Conservation (phyloP, 495 filamentous ascomycete species). For the Eremomyces bilateralis region DNA sequence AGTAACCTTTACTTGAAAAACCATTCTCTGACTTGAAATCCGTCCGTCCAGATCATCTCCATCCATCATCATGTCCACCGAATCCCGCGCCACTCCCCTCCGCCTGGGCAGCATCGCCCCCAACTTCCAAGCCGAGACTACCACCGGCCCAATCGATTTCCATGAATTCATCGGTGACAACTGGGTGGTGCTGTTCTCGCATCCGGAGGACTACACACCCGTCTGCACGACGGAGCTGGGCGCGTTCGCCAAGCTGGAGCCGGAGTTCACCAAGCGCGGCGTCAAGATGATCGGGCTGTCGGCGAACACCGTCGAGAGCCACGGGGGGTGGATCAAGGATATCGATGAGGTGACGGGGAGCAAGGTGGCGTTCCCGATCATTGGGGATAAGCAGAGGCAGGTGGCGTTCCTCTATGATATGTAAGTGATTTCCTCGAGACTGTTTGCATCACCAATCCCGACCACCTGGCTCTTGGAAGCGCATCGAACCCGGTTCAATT, state of each 20-base stretch:
- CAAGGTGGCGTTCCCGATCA: slow-evolving; percentile 80
- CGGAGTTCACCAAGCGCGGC: slow-evolving; percentile 82
- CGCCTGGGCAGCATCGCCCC: slow-evolving; percentile 79
- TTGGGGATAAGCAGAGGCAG: slow-evolving; percentile 89
- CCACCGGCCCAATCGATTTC: slow-evolving; percentile 81
- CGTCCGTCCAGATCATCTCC: too few species aligned
- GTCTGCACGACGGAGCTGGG: slow-evolving; percentile 98
- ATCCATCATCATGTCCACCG: slow-evolving; percentile 11
- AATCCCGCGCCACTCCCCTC: slow-evolving; percentile 25
- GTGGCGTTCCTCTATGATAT: slow-evolving; percentile 88
- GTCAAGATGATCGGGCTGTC: slow-evolving; percentile 93
- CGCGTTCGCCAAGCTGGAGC: slow-evolving; percentile 89
- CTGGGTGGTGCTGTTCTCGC: slow-evolving; percentile 93
- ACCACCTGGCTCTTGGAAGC: not conserved
- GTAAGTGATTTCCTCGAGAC: slow-evolving; percentile 34
- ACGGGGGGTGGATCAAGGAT: slow-evolving; percentile 71
- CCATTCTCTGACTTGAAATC: too few species aligned
- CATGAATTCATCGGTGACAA: slow-evolving; percentile 88
- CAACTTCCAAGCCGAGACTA: slow-evolving; percentile 86
- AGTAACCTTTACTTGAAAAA: too few species aligned
- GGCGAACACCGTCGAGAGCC: slow-evolving; percentile 49
- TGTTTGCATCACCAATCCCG: too few species aligned
- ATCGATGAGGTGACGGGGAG: slow-evolving; percentile 79
- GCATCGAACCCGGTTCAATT: too few species aligned
- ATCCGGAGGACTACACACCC: slow-evolving; percentile 63